Evolutionary conservation across 176 grass and related monocot species (phyloP).

Genomic region (Oryza meridionalis): DNA sequence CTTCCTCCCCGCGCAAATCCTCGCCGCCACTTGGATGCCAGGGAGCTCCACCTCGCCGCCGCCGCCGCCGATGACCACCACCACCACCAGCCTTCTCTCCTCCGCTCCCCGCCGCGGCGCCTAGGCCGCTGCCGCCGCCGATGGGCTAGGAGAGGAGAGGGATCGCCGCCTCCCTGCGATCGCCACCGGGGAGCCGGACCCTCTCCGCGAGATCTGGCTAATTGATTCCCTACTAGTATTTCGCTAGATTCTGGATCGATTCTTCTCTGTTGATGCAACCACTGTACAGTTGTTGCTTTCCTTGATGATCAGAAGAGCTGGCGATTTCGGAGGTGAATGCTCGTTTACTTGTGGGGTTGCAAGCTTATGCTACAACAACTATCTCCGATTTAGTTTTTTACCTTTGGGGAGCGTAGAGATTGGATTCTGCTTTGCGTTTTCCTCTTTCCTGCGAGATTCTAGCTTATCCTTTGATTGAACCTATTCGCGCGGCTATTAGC

Average conservation of each 20-base stretch:
- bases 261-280: slow-evolving; percentile 9
- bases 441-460: not conserved
- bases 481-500: slow-evolving; percentile 11
- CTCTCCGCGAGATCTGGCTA: too few species aligned
- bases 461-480: slow-evolving; percentile 26
- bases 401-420: not conserved
- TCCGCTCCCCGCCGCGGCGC: slow-evolving; percentile 12
- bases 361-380: not conserved
- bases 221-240: not conserved
- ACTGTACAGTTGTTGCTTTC: not conserved
- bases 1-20: slow-evolving; percentile 26
- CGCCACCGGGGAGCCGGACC: not conserved
- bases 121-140: not conserved
- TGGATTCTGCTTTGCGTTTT: not conserved
- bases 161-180: slow-evolving; percentile 14
- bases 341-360: not conserved
- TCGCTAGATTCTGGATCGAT: not conserved
- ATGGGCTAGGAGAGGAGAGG: slow-evolving; percentile 46
- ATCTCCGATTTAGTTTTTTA: not conserved
- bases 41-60: slow-evolving; percentile 30
- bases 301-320: not conserved
- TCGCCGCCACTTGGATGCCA: slow-evolving; percentile 48
- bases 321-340: slow-evolving; percentile 1
- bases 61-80: slow-evolving; percentile 9
- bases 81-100: slow-evolving; percentile 1